Evolutionary conservation across 2,329 filamentous ascomycete species (phyloP), one percentile per base, ranked within the genome.

Genomic region (Ophiognomonia clavigignenti-juglandacearum): DNA sequence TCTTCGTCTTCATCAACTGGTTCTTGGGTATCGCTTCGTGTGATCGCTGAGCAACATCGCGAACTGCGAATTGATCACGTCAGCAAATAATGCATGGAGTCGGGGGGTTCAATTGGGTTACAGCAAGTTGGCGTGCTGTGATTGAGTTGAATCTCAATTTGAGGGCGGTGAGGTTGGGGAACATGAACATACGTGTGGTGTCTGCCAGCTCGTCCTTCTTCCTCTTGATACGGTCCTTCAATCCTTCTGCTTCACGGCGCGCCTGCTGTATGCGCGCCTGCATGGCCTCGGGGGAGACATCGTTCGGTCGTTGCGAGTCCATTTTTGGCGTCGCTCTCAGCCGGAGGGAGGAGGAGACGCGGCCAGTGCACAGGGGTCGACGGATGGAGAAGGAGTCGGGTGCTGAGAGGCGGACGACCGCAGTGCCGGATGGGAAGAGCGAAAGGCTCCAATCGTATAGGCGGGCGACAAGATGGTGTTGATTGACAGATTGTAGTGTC

Each of bases 121-220:
- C 31, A 44, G 27, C 27, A 47, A 26, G 14, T 8, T 19, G 18
- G 18, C 22, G 31, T 18, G 32, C 14, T 19, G 50, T 50, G 39
- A 42, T 22, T 24, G 35, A 38, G 37, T 39, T 45, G 37, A 31
- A 50, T 35, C 23, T 35, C 27, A 39, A 31, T 39, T 47, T 48
- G 42, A 22, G 35, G 24, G 38, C 5, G 9, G 22, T 14, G 39
- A 31, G 31, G 49, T 38, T 47, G 53, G 52, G 53, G 42, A 43
- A 43, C 26, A 36, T 35, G 23, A 39, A 79, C 92, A 82, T 83
- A 98, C 93, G 85, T 65, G 91, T 95, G 55, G 91, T 95, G 72
- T 98, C 93, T 66, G 92, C 92, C 60, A 98, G 82, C 74, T 97
- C 93, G 81, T 98, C 93, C 86, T 97, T 97, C 83, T 95, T 96